Conservation (phyloP, 257 asterid genomes). For the Primulina tabacum region DNA sequence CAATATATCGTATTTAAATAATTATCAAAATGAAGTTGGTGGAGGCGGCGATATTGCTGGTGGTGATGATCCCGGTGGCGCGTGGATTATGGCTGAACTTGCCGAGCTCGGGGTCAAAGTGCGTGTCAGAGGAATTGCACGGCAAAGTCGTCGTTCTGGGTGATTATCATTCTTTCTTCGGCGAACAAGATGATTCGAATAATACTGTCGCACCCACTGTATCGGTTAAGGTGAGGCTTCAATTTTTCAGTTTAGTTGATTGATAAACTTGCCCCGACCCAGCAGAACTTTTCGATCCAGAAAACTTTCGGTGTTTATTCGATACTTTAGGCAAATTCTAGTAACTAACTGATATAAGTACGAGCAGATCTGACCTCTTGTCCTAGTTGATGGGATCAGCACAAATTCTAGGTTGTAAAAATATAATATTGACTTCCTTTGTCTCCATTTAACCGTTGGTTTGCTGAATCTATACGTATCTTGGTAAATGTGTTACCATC, state of each 20-base stretch:
- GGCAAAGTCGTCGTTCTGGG: slow-evolving; percentile 75
- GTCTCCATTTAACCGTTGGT: background rate
- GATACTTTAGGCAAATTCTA: too few relatives aligned
- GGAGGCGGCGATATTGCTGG: slow-evolving; percentile 29
- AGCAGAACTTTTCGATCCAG: too few relatives aligned
- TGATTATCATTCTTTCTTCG: slow-evolving; percentile 63
- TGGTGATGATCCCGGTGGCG: slow-evolving; percentile 27
- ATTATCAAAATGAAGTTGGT: slow-evolving; percentile 27
- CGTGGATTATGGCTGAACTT: slow-evolving; percentile 53
- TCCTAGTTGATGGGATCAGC: background rate
- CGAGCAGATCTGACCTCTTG: background rate
- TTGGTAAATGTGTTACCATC: background rate
- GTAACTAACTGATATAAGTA: too few relatives aligned
- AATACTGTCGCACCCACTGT: slow-evolving; percentile 47
- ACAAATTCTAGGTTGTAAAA: background rate
- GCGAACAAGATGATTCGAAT: slow-evolving; percentile 41
- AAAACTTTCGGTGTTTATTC: too few relatives aligned
- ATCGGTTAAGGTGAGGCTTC: slow-evolving; percentile 53
- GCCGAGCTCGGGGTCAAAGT: slow-evolving; percentile 65
- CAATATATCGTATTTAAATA: background rate
- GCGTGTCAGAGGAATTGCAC: slow-evolving; percentile 90
- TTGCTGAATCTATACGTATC: background rate
- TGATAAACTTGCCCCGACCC: too few relatives aligned
- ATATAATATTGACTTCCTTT: background rate
- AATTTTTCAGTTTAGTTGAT: too few relatives aligned